Base-by-base conservation (phyloP, 768 basidiomycete genomes). In the Suillus sp. region DNA sequence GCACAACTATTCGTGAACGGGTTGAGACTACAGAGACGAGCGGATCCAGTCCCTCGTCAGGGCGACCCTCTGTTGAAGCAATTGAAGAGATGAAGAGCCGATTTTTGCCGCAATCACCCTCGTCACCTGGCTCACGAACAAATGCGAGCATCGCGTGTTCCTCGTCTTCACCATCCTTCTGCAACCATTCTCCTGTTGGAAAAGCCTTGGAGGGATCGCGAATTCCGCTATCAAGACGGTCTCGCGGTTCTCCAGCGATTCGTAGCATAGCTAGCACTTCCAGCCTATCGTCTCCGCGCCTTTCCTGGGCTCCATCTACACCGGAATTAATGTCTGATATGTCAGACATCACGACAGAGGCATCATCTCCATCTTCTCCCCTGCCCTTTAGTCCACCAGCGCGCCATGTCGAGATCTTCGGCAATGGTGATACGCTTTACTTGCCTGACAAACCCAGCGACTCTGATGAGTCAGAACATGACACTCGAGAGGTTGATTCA, bases 61-160 rank as follows among this genome's bases (percentile, higher is more conserved):
- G 64, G 27, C 60, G 71, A 25, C 78, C 81, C 8, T 81, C 82
- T 7, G 70, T 76, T 32, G 84, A 85, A 27, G 84, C 85, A 2
- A 77, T 87, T 53, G 83, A 87, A 70, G 84, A 87, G 67, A 86
- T 89, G 84, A 90, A 88, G 73, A 79, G 75, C 67, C 77, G 86
- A 45, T 83, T 88, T 66, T 72, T 86, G 59, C 72, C 71, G 55
- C 78, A 74, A 66, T 67, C 65, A 2, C 56, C 64, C 27, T 67
- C 77, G 10, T 72, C 77, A 16, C 69, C 71, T 14, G 63, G 59
- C 34, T 66, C 69, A 18, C 62, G 70, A 60, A 43, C 67, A 61
- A 69, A 66, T 59, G 27, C 69, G 3, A 55, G 48, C 51, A 16
- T 40, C 9, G 14, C 18, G 11, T 64, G 62, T 48, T 67, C 72